Percentiles rank a stretch among this genome's conserved stretches.
phyloP scores from a whole-genome alignment of 768 basidiomycete species.

The Mycena epipterygia region DNA sequence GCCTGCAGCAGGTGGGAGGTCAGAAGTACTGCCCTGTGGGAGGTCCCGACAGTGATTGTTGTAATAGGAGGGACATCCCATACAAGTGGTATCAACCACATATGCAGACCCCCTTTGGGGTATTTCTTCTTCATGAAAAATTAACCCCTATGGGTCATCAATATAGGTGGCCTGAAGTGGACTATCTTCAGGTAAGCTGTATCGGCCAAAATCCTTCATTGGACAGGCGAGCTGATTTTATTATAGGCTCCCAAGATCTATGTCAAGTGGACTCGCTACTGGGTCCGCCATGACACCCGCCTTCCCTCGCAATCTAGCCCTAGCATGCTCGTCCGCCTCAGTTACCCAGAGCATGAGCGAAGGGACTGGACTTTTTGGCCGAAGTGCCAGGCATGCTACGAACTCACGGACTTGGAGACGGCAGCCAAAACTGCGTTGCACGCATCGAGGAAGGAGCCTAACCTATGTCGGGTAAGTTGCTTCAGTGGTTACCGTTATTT shows the following conservation, averaged over 20 bases:
- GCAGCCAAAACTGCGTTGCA: neutral
- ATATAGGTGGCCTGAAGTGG: no score
- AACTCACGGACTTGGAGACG: neutral
- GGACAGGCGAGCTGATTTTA: neutral
- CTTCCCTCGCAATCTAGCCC: neutral
- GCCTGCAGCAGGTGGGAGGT: no score
- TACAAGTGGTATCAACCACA: no score
- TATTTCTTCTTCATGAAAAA: no score
- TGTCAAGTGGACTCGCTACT: conserved; percentile 5
- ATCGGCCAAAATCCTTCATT: neutral
- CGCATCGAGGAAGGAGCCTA: neutral
- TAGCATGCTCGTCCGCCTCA: neutral
- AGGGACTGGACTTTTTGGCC: neutral
- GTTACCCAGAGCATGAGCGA: neutral
- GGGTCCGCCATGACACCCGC: neutral
- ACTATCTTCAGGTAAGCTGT: neutral
- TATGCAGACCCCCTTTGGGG: no score
- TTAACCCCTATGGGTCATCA: no score
- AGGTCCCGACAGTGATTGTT: no score
- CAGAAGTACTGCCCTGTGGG: no score
- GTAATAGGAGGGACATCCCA: no score
- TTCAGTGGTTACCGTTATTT: neutral
- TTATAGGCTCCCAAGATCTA: neutral
- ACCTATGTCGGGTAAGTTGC: neutral
- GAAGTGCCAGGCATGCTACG: neutral